Conservation (phyloP, 2,329 filamentous ascomycete species). For the Talaromyces funiculosus region DNA sequence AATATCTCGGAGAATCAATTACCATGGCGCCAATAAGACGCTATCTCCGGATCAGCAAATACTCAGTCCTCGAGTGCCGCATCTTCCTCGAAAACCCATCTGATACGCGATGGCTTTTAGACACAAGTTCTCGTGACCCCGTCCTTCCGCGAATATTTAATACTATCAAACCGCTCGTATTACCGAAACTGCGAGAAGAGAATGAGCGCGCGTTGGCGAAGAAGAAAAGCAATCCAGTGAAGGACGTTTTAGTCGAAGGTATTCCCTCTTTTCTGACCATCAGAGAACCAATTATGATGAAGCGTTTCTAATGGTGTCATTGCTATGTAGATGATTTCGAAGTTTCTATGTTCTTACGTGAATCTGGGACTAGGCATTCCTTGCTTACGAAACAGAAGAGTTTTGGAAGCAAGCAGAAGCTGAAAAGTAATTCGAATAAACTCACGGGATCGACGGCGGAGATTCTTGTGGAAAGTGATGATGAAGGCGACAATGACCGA, state of each 20-base stretch:
- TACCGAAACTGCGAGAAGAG: constrained; percentile 88
- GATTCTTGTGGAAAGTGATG: constrained; percentile 57
- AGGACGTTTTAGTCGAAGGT: constrained; percentile 83
- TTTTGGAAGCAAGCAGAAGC: constrained; percentile 55
- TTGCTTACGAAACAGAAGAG: constrained; percentile 80
- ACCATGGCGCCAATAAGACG: constrained; percentile 80
- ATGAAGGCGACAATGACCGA: constrained; percentile 34
- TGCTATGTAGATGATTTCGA: constrained; percentile 97
- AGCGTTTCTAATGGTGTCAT: no score
- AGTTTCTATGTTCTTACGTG: constrained; percentile 86
- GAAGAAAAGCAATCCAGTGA: constrained; percentile 73
- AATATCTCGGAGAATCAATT: no score
- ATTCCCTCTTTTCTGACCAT: no score
- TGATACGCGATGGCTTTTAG: constrained; percentile 74
- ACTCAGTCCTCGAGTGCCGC: constrained; percentile 91
- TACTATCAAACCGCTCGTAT: constrained; percentile 74
- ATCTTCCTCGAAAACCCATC: constrained; percentile 92
- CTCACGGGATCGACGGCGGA: constrained; percentile 54
- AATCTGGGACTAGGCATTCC: constrained; percentile 77
- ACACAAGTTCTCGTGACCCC: constrained; percentile 66
- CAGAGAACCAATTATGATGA: no score
- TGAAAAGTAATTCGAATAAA: constrained; percentile 58
- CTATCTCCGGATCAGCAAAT: constrained; percentile 86
- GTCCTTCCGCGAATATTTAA: constrained; percentile 72
- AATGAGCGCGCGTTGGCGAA: constrained; percentile 57